These are phyloP conservation scores for Groenewaldozyma sp. DNA, from an alignment of 1,139 yeast genomes.

Conservation along the genomic window DNA sequence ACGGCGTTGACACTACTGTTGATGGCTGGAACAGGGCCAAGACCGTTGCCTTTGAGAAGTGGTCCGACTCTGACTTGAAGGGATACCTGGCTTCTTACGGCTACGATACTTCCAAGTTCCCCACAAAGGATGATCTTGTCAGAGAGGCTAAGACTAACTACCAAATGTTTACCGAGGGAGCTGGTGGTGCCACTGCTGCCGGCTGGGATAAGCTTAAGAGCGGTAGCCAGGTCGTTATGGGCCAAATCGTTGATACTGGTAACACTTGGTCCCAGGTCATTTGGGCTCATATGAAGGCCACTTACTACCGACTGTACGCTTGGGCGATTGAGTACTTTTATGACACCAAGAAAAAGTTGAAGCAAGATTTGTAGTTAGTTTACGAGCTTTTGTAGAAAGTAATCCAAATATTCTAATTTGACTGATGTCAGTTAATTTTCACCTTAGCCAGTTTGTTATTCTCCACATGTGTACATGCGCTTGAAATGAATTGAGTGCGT, in stretches of 20 bases:
- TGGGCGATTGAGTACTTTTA: too few relatives aligned
- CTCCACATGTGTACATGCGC: too few relatives aligned
- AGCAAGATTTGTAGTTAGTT: too few relatives aligned
- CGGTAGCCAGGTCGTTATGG: background rate
- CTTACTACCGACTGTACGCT: too few relatives aligned
- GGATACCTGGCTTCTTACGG: slow-evolving; percentile 48
- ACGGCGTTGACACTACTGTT: slow-evolving; percentile 5
- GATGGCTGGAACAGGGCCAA: slow-evolving; percentile 19
- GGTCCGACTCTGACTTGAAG: slow-evolving; percentile 48
- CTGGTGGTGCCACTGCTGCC: slow-evolving; percentile 4
- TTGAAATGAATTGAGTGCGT: too few relatives aligned
- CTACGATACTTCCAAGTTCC: slow-evolving; percentile 27
- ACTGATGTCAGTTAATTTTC: too few relatives aligned
- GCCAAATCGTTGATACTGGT: background rate
- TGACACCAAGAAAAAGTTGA: too few relatives aligned
- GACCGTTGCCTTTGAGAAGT: slow-evolving; percentile 37
- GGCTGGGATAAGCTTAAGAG: slow-evolving; percentile 1
- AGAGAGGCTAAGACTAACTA: slow-evolving; percentile 41
- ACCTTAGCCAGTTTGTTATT: too few relatives aligned
- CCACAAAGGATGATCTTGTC: slow-evolving; percentile 39
- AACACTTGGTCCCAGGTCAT: background rate
- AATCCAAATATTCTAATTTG: too few relatives aligned
- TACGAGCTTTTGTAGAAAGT: too few relatives aligned
- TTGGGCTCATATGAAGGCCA: background rate
- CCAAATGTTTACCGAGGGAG: slow-evolving; percentile 26